Percentiles rank a stretch among this genome's conserved stretches.
phyloP scores from a whole-genome alignment of 371 early-diverging fungal species.

The Batkoa obscura region DNA sequence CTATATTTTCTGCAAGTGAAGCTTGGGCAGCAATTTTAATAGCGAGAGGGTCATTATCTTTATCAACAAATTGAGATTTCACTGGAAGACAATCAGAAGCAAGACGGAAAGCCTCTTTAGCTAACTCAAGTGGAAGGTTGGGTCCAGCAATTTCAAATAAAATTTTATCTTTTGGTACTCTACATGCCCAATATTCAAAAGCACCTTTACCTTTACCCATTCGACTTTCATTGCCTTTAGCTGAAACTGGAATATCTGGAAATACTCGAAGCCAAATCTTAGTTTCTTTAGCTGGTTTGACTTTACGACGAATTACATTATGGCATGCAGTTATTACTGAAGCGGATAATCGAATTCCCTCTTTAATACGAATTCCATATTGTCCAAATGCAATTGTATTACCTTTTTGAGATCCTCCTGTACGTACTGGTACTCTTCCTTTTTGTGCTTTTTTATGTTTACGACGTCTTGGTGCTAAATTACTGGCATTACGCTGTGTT shows the following conservation, averaged over 20 bases:
- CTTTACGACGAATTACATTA: slow-evolving; percentile 47
- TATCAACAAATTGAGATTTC: slow-evolving; percentile 42
- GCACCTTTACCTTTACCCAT: slow-evolving; percentile 97
- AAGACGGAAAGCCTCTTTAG: slow-evolving; percentile 55
- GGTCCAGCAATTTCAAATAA: slow-evolving; percentile 68
- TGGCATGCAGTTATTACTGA: slow-evolving; percentile 66
- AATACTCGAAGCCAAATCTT: slow-evolving; percentile 75
- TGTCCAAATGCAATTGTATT: slow-evolving; percentile 75
- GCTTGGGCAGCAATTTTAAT: too few species aligned
- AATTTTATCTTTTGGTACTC: slow-evolving; percentile 71
- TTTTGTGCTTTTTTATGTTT: slow-evolving; percentile 79
- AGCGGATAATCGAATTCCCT: slow-evolving; percentile 64
- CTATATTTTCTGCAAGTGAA: too few species aligned
- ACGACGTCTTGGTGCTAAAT: slow-evolving; percentile 47
- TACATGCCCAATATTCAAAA: slow-evolving; percentile 81
- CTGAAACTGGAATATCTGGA: slow-evolving; percentile 81
- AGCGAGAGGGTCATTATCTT: not conserved
- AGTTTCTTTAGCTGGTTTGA: slow-evolving; percentile 74
- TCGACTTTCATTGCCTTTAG: slow-evolving; percentile 78
- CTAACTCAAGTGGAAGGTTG: slow-evolving; percentile 53
- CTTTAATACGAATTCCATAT: slow-evolving; percentile 70
- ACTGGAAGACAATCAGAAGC: slow-evolving; percentile 52
- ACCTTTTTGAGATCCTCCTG: slow-evolving; percentile 68
- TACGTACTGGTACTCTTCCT: slow-evolving; percentile 64
- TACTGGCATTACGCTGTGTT: not conserved